Percentiles rank a stretch among this genome's conserved stretches.
Evolutionary conservation across 163 green algal genomes (phyloP).

Genomic region (Chloromonas sp.): DNA sequence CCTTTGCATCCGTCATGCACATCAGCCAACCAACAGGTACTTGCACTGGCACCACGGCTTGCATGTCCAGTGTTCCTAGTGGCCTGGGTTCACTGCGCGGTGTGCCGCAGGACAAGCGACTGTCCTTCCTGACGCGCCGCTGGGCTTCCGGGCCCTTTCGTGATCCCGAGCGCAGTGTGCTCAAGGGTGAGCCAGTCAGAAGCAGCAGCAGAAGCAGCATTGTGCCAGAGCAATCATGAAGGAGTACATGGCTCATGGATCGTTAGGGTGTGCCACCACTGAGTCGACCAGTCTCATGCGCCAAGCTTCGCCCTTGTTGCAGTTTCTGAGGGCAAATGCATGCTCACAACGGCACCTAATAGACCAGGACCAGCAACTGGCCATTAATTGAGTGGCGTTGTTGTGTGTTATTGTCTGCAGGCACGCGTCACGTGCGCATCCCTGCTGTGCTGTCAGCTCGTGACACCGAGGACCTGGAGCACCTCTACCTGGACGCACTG

Average conservation of each 20-base stretch:
- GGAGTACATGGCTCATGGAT: too few relatives aligned
- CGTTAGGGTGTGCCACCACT: too few relatives aligned
- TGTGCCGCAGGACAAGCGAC: conserved; percentile 27
- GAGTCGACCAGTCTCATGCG: too few relatives aligned
- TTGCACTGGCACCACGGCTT: too few relatives aligned
- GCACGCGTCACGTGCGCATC: conserved; percentile 4
- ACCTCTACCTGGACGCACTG: conserved; percentile 8
- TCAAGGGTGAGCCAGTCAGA: conserved; percentile 18
- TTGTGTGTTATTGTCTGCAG: background rate
- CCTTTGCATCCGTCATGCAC: background rate
- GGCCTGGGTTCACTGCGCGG: background rate
- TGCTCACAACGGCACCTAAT: too few relatives aligned
- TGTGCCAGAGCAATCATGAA: too few relatives aligned
- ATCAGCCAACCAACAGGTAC: too few relatives aligned
- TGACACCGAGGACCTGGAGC: conserved; percentile 5
- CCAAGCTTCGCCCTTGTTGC: too few relatives aligned
- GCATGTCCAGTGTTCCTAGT: background rate
- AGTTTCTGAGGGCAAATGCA: too few relatives aligned
- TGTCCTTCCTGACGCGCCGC: conserved; percentile 34
- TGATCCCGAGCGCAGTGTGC: conserved; percentile 25
- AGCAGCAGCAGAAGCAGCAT: background rate
- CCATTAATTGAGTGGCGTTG: background rate
- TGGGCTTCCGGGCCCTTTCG: conserved; percentile 40
- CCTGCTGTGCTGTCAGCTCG: conserved; percentile 5
- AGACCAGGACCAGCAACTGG: too few relatives aligned